These are phyloP conservation scores for Apiospora marii DNA, from an alignment of 2,329 filamentous ascomycete species.

Conservation along the genomic window DNA sequence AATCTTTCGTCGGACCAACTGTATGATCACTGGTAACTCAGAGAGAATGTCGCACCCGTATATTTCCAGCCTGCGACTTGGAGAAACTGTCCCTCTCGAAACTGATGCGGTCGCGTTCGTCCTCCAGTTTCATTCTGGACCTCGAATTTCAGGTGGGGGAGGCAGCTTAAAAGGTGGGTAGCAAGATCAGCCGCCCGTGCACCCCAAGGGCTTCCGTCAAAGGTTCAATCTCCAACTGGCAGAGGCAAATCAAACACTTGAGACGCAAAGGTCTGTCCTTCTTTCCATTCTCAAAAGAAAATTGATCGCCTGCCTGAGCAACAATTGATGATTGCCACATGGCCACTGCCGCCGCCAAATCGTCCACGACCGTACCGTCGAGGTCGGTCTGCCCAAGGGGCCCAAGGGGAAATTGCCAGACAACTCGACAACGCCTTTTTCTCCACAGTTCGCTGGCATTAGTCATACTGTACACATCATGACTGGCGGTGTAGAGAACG, in stretches of 20 bases:
- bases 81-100: slow-evolving; percentile 33
- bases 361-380: background rate
- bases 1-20: slow-evolving; percentile 43
- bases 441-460: slow-evolving; percentile 22
- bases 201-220: too few species aligned
- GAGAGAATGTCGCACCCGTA: too few species aligned
- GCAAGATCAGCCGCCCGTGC: background rate
- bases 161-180: slow-evolving; percentile 14
- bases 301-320: background rate
- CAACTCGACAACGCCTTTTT: background rate
- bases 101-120: slow-evolving; percentile 31
- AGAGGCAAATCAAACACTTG: background rate
- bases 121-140: slow-evolving; percentile 35
- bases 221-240: background rate
- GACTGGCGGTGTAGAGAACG: slow-evolving; percentile 2
- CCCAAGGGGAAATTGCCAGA: slow-evolving; percentile 2
- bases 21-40: background rate
- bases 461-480: background rate
- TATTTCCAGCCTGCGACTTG: too few species aligned
- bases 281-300: background rate
- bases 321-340: background rate
- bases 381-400: background rate
- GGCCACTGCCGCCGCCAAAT: slow-evolving; percentile 22
- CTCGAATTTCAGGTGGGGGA: slow-evolving; percentile 32
- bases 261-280: background rate